Evolutionary conservation across 2,329 filamentous ascomycete species (phyloP).

Genomic region (Xylariaceae sp.): DNA sequence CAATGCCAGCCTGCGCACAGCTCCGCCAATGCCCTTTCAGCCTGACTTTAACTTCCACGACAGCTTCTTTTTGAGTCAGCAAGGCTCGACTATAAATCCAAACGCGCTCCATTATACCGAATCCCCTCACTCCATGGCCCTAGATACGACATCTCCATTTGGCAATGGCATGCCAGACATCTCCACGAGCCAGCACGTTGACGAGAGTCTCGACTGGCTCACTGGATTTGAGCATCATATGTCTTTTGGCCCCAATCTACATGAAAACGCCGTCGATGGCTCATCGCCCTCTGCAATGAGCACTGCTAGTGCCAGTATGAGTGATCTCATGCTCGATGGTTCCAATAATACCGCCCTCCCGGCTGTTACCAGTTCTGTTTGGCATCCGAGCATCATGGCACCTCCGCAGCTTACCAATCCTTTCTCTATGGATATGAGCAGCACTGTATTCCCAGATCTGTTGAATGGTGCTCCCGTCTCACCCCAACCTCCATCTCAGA

Average conservation of each 20-base stretch:
- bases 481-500: conserved; percentile 67
- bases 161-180: conserved; percentile 53
- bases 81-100: conserved; percentile 61
- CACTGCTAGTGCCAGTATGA: conserved; percentile 87
- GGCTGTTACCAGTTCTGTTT: conserved; percentile 54
- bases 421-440: conserved; percentile 70
- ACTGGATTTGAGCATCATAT: conserved; percentile 75
- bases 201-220: conserved; percentile 78
- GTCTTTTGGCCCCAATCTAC: conserved; percentile 56
- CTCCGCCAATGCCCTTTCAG: conserved; percentile 59
- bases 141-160: conserved; percentile 60
- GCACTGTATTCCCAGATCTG: conserved; percentile 71
- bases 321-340: conserved; percentile 86
- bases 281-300: conserved; percentile 96
- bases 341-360: conserved; percentile 57
- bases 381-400: conserved; percentile 64
- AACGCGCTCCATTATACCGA: conserved; percentile 79
- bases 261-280: conserved; percentile 80
- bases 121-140: conserved; percentile 61
- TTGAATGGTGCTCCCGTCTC: conserved; percentile 67
- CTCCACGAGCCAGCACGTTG: conserved; percentile 54
- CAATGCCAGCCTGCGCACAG: conserved; percentile 67
- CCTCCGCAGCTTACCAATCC: conserved; percentile 64
- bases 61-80: conserved; percentile 61
- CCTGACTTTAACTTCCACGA: conserved; percentile 63